Base-by-base conservation (phyloP, 805 yeast genomes). In the Scheffersomyces ergatensis region DNA sequence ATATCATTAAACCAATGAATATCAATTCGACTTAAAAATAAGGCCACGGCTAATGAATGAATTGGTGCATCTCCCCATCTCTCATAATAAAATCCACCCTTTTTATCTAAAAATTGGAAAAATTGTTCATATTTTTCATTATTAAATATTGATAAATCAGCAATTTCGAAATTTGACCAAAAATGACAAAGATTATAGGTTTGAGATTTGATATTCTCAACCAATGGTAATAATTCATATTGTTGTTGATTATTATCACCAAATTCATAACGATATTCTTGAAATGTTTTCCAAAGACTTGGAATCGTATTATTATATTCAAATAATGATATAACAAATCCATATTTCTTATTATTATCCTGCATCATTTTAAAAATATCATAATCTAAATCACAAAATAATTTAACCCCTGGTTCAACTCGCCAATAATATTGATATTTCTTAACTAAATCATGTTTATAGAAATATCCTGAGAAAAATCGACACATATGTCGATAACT, bases 41-140 rank as follows among this genome's bases (percentile, higher is more conserved):
- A 63, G 1, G 89, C 64, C 2, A 80, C 85, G 4, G 86, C 95
- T 37, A 87, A 73, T 0, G 95, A 78, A 63, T 87, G 95, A n/a
- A 87, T 78, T 3, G 95, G 95, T 0, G 95, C 96, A 63, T 88
- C 96, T 16, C 96, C 96, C 95, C 96, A 88, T 49, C 96, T 73
- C 65, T 88, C 93, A 56, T 85, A 85, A 59, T 78, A 86, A 58
- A 86, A 86, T 0, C 95, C 95, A 42, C 95, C 95, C 2, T 76
- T 58, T 35, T 60, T 44, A 56, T 86, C 95, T 34, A 86, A 65
- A 55, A 66, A 65, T 17, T 83, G 68, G 57, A 85, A 85, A 62
- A 76, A 84, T 7, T 73, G 67, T 34, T 71, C 67, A 62, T 84
- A 85, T 16, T 74, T 70, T 27, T 70, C 60, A 0, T 78, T 67